Evolutionary conservation across 495 filamentous ascomycete genomes (phyloP), one percentile per base, ranked within the genome.

Genomic region (Penicilliopsis zonata): DNA sequence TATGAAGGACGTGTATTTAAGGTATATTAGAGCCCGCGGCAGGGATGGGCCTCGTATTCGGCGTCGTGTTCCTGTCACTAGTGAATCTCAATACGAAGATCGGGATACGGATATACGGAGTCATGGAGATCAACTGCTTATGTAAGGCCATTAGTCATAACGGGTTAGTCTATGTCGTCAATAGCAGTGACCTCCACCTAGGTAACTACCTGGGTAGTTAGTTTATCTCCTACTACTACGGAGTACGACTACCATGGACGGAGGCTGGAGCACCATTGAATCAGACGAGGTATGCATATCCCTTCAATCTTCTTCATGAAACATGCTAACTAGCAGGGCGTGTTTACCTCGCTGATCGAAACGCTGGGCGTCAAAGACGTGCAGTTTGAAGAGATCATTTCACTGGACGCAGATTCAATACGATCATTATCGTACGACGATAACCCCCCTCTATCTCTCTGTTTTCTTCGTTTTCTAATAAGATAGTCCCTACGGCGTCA

Each of bases 351-450:
- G 49, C 73, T 99, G 28, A 57, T 86, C 44, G 82, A 94, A 44
- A 85, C 82, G 41, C 79, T 99, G 25, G 90, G 92, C 21, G 86
- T 87, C 20, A 78, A 84, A 49, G 76, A 85, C 49, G 82, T 95
- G 5, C 90, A 99, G 57, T 96, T 95, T 57, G 92, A 96, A 59
- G 90, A 99, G 59, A 76, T 99, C 37, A 75, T 95, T 23, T 77
- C 83, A 1, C 70, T 99, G 33, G 92, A 96, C 53, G 66, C 86
- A 8, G 75, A 82, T 34, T 73, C 67, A 30, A 79, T 99, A 30
- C 75, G 72, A 9, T 72, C 82, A 36, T 66, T 87, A 33, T 67
- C 59, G 68, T 66, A 55, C 20, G n/a, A n/a, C n/a, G n/a, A n/a
- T n/a, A n/a, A n/a, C n/a, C n/a, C 34, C 22, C 13, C 8, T 32